Evolutionary conservation across 768 basidiomycete species (phyloP), one percentile per base, ranked within the genome.

Genomic region (Leucosporidium creatinivorum): DNA sequence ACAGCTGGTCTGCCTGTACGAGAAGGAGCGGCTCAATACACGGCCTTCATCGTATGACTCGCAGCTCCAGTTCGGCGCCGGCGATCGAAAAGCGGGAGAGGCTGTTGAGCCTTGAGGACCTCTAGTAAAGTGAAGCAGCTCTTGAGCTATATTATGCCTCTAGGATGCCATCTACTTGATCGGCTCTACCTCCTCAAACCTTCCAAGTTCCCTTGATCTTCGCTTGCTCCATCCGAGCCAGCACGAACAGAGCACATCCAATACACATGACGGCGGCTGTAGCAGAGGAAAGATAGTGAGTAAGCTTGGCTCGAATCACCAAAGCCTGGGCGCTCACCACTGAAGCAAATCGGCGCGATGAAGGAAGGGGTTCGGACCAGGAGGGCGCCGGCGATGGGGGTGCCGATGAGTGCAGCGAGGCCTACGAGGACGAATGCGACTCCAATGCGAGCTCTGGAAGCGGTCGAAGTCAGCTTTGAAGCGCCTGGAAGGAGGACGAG

Each of bases 331-430:
- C n/a, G n/a, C 52, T 54, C 5, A 54, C 52, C 69, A n/a, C 65
- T 52, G 21, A 70, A 70, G 49, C 51, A 13, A 54, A 70, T 70
- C 1, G 69, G 62, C 5, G 58, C 25, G 10, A 61, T 9, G 52
- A 66, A 70, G 26, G 26, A 25, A 30, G 66, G 62, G 58, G 31
- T 30, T 4, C n/a, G 4, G 26, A 18, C 58, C 21, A 63, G 31
- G 13, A 70, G 62, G 36, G 59, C 54, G 4, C 65, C 69, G 1
- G 58, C 62, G 58, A 70, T 59, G 23, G 69, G 69, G 36, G 66
- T 70, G 26, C 69, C 54, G 1, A 58, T 62, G 49, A 70, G 51
- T 3, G 62, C 62, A 13, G 58, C 59, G 8, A 62, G 65, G 0
- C 65, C 69, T 17, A 66, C 49, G 39, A 66, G 50, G 31, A 66